These are phyloP conservation scores for Coniosporium apollinis DNA, from an alignment of 495 filamentous ascomycete genomes.

Conservation along the genomic window DNA sequence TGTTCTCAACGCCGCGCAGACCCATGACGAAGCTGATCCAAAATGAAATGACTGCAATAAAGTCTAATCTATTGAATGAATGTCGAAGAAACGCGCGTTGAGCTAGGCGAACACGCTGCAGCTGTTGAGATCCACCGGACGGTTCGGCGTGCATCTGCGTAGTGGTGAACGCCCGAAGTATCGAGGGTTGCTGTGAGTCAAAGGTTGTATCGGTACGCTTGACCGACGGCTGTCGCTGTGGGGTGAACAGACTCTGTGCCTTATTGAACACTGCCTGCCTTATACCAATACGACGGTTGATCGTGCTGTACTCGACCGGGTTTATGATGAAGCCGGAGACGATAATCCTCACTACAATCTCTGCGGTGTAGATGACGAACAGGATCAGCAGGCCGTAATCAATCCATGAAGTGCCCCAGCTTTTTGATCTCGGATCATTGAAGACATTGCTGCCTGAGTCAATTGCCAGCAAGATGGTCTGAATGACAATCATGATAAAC, in stretches of 20 bases:
- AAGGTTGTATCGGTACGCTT: slow-evolving; percentile 23
- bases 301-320: slow-evolving; percentile 66
- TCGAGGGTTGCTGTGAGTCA: slow-evolving; percentile 42
- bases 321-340: slow-evolving; percentile 90
- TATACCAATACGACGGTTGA: slow-evolving; percentile 52
- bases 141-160: slow-evolving; percentile 39
- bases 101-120: slow-evolving; percentile 69
- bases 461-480: slow-evolving; percentile 71
- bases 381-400: slow-evolving; percentile 69
- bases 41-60: slow-evolving; percentile 87
- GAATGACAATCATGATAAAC: slow-evolving; percentile 69
- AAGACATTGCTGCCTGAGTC: slow-evolving; percentile 58
- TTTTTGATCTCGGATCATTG: slow-evolving; percentile 26
- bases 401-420: slow-evolving; percentile 52
- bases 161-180: slow-evolving; percentile 70
- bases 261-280: slow-evolving; percentile 58
- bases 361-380: slow-evolving; percentile 82
- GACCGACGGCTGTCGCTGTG: slow-evolving; percentile 52
- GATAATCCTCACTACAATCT: slow-evolving; percentile 63
- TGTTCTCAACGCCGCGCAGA: slow-evolving; percentile 45
- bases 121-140: slow-evolving; percentile 53
- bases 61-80: slow-evolving; percentile 88
- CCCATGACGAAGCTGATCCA: slow-evolving; percentile 76
- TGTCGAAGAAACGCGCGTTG: slow-evolving; percentile 87
- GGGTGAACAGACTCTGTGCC: slow-evolving; percentile 58